These are phyloP conservation scores for Populus nigra DNA, from an alignment of 345 rosid genomes.

Conservation along the genomic window DNA sequence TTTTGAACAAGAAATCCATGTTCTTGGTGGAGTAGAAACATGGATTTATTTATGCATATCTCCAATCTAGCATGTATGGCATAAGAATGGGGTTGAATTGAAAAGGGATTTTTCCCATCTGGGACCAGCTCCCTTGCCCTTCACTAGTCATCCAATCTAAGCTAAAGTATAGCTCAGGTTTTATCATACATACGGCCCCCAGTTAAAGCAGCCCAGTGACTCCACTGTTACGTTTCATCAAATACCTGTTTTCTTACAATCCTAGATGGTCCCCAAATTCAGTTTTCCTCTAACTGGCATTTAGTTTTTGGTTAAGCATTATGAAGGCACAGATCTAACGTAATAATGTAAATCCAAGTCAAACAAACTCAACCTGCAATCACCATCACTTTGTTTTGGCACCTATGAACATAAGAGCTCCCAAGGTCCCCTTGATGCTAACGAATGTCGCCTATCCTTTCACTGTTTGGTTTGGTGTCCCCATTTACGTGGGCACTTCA, in stretches of 20 bases:
- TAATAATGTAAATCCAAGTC: not conserved
- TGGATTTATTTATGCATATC: too few species aligned
- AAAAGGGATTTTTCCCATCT: not conserved
- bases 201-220: not conserved
- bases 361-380: not conserved
- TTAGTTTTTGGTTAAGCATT: not conserved
- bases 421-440: not conserved
- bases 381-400: not conserved
- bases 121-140: not conserved
- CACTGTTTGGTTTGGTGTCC: not conserved
- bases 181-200: not conserved
- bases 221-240: not conserved
- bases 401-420: not conserved
- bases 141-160: not conserved
- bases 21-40: too few species aligned
- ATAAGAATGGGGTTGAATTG: not conserved
- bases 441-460: not conserved
- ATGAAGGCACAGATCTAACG: not conserved
- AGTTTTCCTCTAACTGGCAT: not conserved
- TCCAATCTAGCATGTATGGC: not conserved
- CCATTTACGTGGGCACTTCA: not conserved
- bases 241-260: not conserved
- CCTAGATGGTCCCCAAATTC: not conserved
- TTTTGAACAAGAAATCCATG: not conserved
- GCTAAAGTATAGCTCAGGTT: not conserved